Conservation (phyloP, 2,329 filamentous ascomycete genomes). For the Achaetomium macrosporum region DNA sequence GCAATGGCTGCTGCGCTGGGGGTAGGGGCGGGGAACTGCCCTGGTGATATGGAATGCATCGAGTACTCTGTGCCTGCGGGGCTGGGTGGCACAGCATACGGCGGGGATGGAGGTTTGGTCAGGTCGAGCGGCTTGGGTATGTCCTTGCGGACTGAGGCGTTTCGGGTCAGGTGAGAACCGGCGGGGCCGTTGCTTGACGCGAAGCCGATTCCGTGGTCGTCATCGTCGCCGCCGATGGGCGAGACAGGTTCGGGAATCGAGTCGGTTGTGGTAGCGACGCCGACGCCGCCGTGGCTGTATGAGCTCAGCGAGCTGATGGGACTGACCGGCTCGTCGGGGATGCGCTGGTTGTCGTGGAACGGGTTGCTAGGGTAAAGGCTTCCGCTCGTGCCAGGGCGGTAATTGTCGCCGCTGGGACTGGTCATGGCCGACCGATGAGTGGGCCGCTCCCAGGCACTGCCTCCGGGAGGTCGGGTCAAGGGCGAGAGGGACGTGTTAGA, state of each 20-base stretch:
- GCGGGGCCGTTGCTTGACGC: neutral
- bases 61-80: slow-evolving; percentile 60
- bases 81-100: slow-evolving; percentile 43
- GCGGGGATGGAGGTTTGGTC: slow-evolving; percentile 38
- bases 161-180: slow-evolving; percentile 40
- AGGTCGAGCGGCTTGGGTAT: slow-evolving; percentile 49
- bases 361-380: slow-evolving; percentile 59
- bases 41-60: slow-evolving; percentile 47
- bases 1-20: slow-evolving; percentile 54
- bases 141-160: slow-evolving; percentile 52
- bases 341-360: slow-evolving; percentile 58
- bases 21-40: slow-evolving; percentile 40
- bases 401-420: slow-evolving; percentile 32
- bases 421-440: slow-evolving; percentile 31
- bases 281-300: slow-evolving; percentile 30
- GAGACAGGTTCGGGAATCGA: slow-evolving; percentile 26
- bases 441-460: slow-evolving; percentile 43
- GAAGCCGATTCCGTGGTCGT: slow-evolving; percentile 1
- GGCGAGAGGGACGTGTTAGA: slow-evolving; percentile 21
- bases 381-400: slow-evolving; percentile 37
- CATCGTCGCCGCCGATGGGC: slow-evolving; percentile 18
- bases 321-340: slow-evolving; percentile 32
- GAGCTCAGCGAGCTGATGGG: slow-evolving; percentile 31
- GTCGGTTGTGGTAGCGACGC: slow-evolving; percentile 33
- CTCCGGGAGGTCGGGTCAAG: slow-evolving; percentile 29